Conservation (phyloP, 768 basidiomycete genomes). For the Xerocomellus intermedius region DNA sequence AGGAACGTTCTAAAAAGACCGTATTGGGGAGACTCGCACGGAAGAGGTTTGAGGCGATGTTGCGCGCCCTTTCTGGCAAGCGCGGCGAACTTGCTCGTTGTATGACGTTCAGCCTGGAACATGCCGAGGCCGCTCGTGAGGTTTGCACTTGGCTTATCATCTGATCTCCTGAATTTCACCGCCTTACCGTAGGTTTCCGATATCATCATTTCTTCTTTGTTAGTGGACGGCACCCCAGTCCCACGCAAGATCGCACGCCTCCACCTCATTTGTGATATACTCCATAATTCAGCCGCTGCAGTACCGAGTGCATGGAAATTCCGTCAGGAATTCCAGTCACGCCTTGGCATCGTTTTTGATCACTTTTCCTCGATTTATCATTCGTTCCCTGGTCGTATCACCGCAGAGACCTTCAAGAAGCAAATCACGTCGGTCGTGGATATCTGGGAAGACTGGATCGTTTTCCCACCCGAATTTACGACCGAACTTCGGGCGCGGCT, state of each 20-base stretch:
- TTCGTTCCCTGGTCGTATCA: conserved; percentile 94
- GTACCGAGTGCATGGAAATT: conserved; percentile 98
- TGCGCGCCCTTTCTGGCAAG: conserved; percentile 81
- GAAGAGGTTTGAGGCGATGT: conserved; percentile 85
- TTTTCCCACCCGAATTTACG: conserved; percentile 88
- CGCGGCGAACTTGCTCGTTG: conserved; percentile 90
- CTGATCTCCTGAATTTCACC: conserved; percentile 1
- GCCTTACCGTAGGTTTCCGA: conserved; percentile 67
- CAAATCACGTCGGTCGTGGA: conserved; percentile 88
- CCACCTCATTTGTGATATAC: conserved; percentile 94
- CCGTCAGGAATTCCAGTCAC: conserved; percentile 88
- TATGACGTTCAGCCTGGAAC: conserved; percentile 97
- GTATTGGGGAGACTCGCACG: conserved; percentile 76
- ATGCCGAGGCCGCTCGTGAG: conserved; percentile 94
- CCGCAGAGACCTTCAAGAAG: conserved; percentile 93
- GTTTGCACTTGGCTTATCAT: conserved; percentile 38
- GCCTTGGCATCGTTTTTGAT: conserved; percentile 93
- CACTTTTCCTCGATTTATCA: conserved; percentile 93
- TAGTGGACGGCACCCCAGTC: conserved; percentile 92
- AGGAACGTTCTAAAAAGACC: conserved; percentile 76
- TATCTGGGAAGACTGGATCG: conserved; percentile 99
- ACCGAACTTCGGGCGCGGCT: conserved; percentile 68
- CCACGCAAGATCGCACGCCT: conserved; percentile 95
- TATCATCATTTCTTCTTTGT: conserved; percentile 83
- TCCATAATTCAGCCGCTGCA: conserved; percentile 93